Evolutionary conservation across 2,329 filamentous ascomycete genomes (phyloP), one percentile per base, ranked within the genome.

Genomic region (Rutstroemia sp.): DNA sequence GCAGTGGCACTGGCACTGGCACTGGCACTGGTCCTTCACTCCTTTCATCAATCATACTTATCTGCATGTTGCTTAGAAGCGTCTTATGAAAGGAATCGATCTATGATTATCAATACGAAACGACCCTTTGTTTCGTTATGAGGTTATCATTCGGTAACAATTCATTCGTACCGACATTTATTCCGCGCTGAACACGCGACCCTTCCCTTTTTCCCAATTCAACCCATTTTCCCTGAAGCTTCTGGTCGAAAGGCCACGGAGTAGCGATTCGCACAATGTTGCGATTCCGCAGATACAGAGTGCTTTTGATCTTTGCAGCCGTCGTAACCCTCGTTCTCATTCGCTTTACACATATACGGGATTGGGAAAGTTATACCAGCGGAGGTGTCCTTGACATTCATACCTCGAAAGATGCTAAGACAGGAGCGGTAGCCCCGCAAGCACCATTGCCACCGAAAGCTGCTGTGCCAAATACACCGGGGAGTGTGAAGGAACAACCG

Each of bases 201-300:
- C 38, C 52, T 3, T 34, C 21, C 4, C 18, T 21, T 46, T 46
- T 30, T 30, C 16, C 5, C 44, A 54, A 27, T 49, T 49, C 39
- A 18, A 9, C 18, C 9, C 39, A 19, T 42, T 42, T 42, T 42
- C 30, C 30, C 21, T 27, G 8, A 18, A 54, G 10, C 30, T 39
- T 49, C 52, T 21, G 52, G 44, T 54, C 37, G 52, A 54, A 47
- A 50, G 52, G 47, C 54, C 52, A 49, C 34, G 44, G 38, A 49
- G 21, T 18, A 41, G 44, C 52, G 38, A 41, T 46, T 49, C 46
- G 59, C 61, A 63, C 65, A 64, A 83, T 86, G 78, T 70, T 80
- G 57, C 80, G 84, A 52, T 75, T 79, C 60, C 72, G 85, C 64
- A 76, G 83, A 67, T 85, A 85, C 66, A 79, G 84, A 58, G 74